Evolutionary conservation across 805 yeast genomes (phyloP).

Genomic region (Yamadazyma insecticola): DNA sequence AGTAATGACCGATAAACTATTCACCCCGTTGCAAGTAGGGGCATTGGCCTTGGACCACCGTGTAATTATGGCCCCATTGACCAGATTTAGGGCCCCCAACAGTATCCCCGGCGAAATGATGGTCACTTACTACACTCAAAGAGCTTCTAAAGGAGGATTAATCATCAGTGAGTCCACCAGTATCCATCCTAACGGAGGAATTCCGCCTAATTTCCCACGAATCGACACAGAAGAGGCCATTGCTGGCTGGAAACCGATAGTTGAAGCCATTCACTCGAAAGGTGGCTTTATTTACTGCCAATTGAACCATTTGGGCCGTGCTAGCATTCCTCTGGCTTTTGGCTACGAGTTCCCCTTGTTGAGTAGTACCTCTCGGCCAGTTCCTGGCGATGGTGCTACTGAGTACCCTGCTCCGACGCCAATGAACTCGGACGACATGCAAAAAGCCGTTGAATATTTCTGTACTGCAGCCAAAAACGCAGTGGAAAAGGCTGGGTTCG

Average conservation of each 20-base stretch:
- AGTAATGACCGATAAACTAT: too few species aligned
- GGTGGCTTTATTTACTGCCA: constrained; percentile 43
- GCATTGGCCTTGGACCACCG: constrained; percentile 6
- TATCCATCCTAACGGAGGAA: constrained; percentile 31
- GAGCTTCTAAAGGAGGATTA: constrained; percentile 29
- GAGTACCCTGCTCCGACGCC: constrained; percentile 2
- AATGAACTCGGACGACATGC: constrained; percentile 14
- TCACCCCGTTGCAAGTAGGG: constrained; percentile 6
- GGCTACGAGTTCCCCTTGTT: not conserved
- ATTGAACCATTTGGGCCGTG: constrained; percentile 51
- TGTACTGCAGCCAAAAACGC: constrained; percentile 16
- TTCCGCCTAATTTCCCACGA: constrained; percentile 42
- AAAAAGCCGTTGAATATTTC: constrained; percentile 15
- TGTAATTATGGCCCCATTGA: constrained; percentile 12
- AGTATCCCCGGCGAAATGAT: constrained; percentile 8
- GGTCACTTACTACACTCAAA: constrained; percentile 23
- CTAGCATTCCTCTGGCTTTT: constrained; percentile 15
- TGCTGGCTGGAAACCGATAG: constrained; percentile 45
- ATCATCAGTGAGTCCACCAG: constrained; percentile 30
- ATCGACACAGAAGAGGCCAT: constrained; percentile 45
- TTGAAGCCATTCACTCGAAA: constrained; percentile 41
- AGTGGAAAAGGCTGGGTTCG: constrained; percentile 19
- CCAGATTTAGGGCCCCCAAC: constrained; percentile 9
- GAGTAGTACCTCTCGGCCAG: not conserved
- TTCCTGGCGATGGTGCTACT: constrained; percentile 1